Base-by-base conservation (phyloP, 768 basidiomycete genomes). In the Amanita pseudoporphyria region DNA sequence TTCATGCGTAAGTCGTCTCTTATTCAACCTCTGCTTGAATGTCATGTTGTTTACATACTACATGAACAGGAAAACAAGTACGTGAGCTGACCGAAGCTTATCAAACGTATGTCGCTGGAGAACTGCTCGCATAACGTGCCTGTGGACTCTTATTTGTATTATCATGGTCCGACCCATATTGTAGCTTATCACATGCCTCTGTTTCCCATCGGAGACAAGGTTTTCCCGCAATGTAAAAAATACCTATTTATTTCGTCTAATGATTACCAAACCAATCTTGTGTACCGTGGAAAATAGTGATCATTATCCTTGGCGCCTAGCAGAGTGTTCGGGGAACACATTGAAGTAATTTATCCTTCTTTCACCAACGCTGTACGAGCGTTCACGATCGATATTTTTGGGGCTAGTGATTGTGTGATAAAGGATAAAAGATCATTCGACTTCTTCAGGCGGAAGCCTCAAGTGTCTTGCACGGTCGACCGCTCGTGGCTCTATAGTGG, bases 61-160 rank as follows among this genome's bases (percentile, higher is more conserved):
- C 26, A n/a, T 47, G 4, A 2, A 18, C 14, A 48, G 47, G 38
- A 36, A 38, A 48, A 37, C 47, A 48, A 48, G 28, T 48, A 13
- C 36, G 47, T 26, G 47, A 48, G 26, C 19, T 48, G 16, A 41
- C 24, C 36, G 47, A 48, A 38, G 47, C 47, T 26, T 48, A 48
- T 37, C 47, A 48, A 40, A 31, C 24, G 7, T 31, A 32, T 32
- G 38, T 48, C 13, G 16, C 47, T n/a, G 47, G 47, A 21, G 37
- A 48, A 37, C 18, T 48, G 28, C 18, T 48, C 16, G 38, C 26
- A 39, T 48, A 22, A 47, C 36, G 12, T 32, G 24, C 31, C 35
- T 14, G 12, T 33, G 21, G 22, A 47, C 45, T n/a, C 21, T 22
- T 18, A 30, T 45, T 10, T 22, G 21, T 24, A 16, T 26, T n/a